Evolutionary conservation across 768 basidiomycete species (phyloP).

Genomic region (Mycena pura): DNA sequence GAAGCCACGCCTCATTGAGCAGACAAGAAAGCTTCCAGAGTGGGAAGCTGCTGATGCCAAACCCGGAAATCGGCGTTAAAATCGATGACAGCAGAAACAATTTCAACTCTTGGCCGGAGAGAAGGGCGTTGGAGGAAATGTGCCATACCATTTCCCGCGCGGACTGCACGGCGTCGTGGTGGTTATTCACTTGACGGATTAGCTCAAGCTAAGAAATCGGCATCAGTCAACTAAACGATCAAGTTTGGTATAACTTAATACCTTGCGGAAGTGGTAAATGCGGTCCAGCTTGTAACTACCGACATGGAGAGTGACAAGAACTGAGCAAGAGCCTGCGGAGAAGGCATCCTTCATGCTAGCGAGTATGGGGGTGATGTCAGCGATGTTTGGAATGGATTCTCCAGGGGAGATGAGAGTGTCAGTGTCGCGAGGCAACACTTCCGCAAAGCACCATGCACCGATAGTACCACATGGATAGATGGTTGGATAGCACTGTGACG

Average conservation of each 20-base stretch:
- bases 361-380: neutral
- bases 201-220: neutral
- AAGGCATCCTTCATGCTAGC: neutral
- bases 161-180: neutral
- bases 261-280: neutral
- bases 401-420: constrained; percentile 6
- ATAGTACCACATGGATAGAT: neutral
- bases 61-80: neutral
- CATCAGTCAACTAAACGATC: neutral
- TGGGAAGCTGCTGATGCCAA: neutral
- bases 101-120: too few relatives aligned
- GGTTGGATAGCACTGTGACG: neutral
- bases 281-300: neutral
- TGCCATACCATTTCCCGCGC: neutral
- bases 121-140: neutral
- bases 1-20: constrained; percentile 7
- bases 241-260: neutral
- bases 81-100: neutral
- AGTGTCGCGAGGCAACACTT: neutral
- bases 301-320: neutral
- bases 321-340: neutral
- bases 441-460: constrained; percentile 1
- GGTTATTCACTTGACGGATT: constrained; percentile 2
- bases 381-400: neutral
- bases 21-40: constrained; percentile 12